Conservation (phyloP, 257 asterid species). For the Rauvolfia tetraphylla region DNA sequence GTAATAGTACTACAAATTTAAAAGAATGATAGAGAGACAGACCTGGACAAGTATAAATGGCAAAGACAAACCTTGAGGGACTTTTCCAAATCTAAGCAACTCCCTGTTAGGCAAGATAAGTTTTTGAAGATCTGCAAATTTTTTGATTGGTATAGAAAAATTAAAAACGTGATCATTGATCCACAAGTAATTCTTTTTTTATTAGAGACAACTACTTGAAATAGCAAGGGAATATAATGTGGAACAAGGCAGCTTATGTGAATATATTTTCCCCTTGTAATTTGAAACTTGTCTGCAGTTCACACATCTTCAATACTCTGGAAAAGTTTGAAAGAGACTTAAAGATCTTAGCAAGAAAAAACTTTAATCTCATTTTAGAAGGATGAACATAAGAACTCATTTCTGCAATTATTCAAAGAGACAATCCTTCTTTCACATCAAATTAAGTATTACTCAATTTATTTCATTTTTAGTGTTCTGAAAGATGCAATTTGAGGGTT, state of each 20-base stretch:
- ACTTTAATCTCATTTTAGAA: not conserved
- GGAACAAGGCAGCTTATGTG: not conserved
- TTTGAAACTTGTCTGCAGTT: not conserved
- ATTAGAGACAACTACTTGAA: not conserved
- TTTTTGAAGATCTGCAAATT: slow-evolving; percentile 22
- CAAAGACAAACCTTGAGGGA: slow-evolving; percentile 19
- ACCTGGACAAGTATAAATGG: slow-evolving; percentile 25
- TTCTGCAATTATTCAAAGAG: not conserved
- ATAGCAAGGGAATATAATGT: not conserved
- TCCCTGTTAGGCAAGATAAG: slow-evolving; percentile 20
- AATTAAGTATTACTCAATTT: too few relatives aligned
- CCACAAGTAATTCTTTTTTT: not conserved
- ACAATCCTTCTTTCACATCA: not conserved
- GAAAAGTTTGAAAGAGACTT: not conserved
- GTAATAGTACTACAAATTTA: not conserved
- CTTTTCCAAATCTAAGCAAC: slow-evolving; percentile 3
- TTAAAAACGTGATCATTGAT: not conserved
- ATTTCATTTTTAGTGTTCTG: not conserved
- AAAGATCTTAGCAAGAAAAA: not conserved
- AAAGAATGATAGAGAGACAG: not conserved
- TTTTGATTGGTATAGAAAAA: not conserved
- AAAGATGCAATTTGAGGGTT: not conserved
- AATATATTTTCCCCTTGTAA: not conserved
- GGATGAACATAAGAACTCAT: not conserved
- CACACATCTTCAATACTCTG: not conserved